Percentiles rank a stretch among this genome's conserved stretches.
These are phyloP conservation scores for Didymella arachidicola DNA, from an alignment of 2,329 filamentous ascomycete species.

Conservation along the genomic window DNA sequence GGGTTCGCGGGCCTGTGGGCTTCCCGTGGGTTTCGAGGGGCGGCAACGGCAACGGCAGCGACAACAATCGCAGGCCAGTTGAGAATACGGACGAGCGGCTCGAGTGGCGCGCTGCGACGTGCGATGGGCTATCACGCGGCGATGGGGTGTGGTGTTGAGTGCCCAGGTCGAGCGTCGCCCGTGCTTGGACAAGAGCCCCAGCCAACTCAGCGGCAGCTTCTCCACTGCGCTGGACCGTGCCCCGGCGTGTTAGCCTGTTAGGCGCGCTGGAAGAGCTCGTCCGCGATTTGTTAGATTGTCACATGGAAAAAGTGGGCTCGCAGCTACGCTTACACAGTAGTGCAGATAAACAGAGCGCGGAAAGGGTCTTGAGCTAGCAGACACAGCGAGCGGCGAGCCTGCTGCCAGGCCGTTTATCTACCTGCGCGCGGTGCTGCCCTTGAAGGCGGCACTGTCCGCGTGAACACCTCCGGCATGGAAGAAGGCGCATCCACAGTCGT, in stretches of 20 bases:
- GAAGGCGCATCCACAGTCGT: constrained; percentile 4
- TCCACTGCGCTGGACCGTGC: constrained; percentile 6
- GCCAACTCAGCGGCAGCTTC: constrained; percentile 17
- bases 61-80: constrained; percentile 19
- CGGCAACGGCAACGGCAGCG: constrained; percentile 29
- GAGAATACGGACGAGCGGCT: constrained; percentile 18
- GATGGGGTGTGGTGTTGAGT: constrained; percentile 18
- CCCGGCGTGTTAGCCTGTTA: constrained; percentile 1
- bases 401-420: neutral
- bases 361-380: constrained; percentile 4
- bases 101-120: constrained; percentile 13
- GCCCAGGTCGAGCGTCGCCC: constrained; percentile 9
- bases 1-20: constrained; percentile 29
- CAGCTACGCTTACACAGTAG: constrained; percentile 4
- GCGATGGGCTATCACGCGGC: constrained; percentile 14
- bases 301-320: constrained; percentile 17
- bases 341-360: constrained; percentile 6
- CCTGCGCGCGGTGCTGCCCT: neutral
- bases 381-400: neutral
- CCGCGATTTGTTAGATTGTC: constrained; percentile 15
- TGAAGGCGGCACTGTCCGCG: constrained; percentile 9
- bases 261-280: constrained; percentile 21
- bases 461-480: constrained; percentile 19
- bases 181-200: constrained; percentile 5
- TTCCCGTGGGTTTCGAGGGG: constrained; percentile 16